Base-by-base conservation (phyloP, 208 protist species). In the Crithidia thermophila region DNA sequence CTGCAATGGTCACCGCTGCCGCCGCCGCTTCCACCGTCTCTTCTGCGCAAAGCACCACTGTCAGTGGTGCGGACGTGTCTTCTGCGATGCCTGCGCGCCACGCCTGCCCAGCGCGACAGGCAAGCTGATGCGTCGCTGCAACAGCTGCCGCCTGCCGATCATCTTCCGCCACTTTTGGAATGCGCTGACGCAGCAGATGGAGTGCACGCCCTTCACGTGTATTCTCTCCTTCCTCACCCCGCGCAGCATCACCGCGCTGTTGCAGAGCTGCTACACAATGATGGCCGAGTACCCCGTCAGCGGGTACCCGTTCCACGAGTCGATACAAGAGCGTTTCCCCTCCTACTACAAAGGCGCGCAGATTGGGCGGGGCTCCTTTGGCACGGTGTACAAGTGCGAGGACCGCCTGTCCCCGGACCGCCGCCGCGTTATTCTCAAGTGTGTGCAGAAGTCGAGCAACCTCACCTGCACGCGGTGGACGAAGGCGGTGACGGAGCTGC, bases 11-110 rank as follows among this genome's bases (percentile, higher is more conserved):
- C 66, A 68, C 14, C 60, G 56, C 40, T 79, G 65, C 42, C 69
- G 68, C 34, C 68, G 72, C 6, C 43, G 71, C 30, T 87, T 77
- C 36, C 55, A 75, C 67, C 86, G 56, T 28, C 65, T 43, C 30
- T 85, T 47, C 59, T 90, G 28, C 47, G 49, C 51, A 1, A 81
- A 82, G 53, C 87, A 96, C 36, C 84, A 93, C 75, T 96, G 91
- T 58, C 80, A 84, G 4, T 93, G 79, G 83, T 96, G 91, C 62
- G 91, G 91, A 0, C 58, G 61, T 37, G 74, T 93, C 27, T 96
- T 90, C 64, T 96, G 88, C 65, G 72, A 79, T 18, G 30, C 64
- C 13, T 96, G 91, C 42, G 83, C 85, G 28, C 83, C 86, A 11
- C 61, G 59, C 8, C 69, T 33, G 30, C 13, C 62, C 0, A 6